These are phyloP conservation scores for Castanea crenata DNA, from an alignment of 306 rosid species.

Conservation along the genomic window DNA sequence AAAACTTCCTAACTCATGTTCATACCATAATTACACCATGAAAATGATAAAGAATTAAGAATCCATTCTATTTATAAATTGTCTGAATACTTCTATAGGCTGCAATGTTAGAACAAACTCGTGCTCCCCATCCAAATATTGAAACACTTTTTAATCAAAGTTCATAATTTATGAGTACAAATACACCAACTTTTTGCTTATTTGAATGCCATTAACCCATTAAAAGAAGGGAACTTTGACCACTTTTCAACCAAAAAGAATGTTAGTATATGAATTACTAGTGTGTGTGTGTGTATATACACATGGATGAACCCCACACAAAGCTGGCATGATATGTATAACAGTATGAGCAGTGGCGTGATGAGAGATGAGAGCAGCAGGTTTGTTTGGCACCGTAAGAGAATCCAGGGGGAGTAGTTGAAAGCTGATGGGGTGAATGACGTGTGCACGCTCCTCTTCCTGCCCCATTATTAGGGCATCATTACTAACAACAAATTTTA, in stretches of 20 bases:
- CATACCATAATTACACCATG: no score
- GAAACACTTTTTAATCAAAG: not conserved
- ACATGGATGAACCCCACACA: not conserved
- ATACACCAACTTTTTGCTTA: not conserved
- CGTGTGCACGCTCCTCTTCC: not conserved
- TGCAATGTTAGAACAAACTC: no score
- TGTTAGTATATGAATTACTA: not conserved
- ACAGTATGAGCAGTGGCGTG: not conserved
- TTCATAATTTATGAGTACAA: not conserved
- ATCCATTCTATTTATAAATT: no score
- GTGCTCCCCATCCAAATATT: no score
- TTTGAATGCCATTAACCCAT: not conserved
- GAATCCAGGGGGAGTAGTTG: slow-evolving; percentile 50
- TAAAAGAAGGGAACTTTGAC: not conserved
- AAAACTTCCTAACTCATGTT: no score
- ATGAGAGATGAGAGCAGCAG: slow-evolving; percentile 35
- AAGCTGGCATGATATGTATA: not conserved
- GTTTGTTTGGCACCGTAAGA: not conserved
- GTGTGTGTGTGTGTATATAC: no score
- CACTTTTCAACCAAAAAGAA: not conserved
- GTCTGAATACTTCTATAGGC: no score
- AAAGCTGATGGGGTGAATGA: slow-evolving; percentile 32
- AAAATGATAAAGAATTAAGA: no score
- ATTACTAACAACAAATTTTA: not conserved
- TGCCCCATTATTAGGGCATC: not conserved